A percentile compares a stretch with the other conserved stretches of the same genome.
phyloP scores from a whole-genome alignment of 2,329 filamentous ascomycete genomes.

The Sporothrix dimorphospora region DNA sequence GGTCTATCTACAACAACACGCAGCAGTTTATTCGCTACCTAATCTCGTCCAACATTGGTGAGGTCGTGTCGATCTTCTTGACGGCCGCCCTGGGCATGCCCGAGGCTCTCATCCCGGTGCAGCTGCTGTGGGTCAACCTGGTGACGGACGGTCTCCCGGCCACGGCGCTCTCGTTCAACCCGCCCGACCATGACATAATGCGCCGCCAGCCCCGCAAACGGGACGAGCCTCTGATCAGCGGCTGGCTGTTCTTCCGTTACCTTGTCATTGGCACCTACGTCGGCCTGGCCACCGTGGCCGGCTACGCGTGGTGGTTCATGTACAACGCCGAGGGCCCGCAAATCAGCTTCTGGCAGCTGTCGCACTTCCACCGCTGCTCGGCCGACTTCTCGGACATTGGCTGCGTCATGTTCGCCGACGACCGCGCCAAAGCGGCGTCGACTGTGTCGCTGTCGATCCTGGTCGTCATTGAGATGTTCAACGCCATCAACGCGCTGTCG shows the following conservation, averaged over 20 bases:
- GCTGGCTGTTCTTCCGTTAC: slow-evolving; percentile 97
- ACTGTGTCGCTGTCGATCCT: slow-evolving; percentile 90
- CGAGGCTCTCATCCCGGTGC: slow-evolving; percentile 93
- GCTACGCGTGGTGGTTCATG: slow-evolving; percentile 99
- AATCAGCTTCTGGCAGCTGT: slow-evolving; percentile 85
- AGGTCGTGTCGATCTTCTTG: slow-evolving; percentile 98
- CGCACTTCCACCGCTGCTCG: slow-evolving; percentile 93
- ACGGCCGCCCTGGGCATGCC: slow-evolving; percentile 97
- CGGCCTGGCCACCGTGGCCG: slow-evolving; percentile 89
- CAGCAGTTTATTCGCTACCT: slow-evolving; percentile 99
- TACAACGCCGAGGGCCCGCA: slow-evolving; percentile 88
- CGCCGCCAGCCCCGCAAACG: slow-evolving; percentile 86
- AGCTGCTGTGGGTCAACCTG: slow-evolving; percentile 97
- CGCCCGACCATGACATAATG: slow-evolving; percentile 98
- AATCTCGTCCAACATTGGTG: slow-evolving; percentile 98
- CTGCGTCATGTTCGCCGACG: slow-evolving; percentile 87
- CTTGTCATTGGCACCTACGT: slow-evolving; percentile 96
- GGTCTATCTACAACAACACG: slow-evolving; percentile 99
- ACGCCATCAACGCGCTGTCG: slow-evolving; percentile 96
- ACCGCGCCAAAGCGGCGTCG: slow-evolving; percentile 84
- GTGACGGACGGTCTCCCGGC: slow-evolving; percentile 97
- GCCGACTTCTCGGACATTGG: slow-evolving; percentile 84
- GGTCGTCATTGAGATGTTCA: slow-evolving; percentile 99
- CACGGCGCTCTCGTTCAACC: slow-evolving; percentile 96
- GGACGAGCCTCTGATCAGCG: slow-evolving; percentile 87